Conservation (phyloP, 345 rosid species). For the Salix arbutifolia region DNA sequence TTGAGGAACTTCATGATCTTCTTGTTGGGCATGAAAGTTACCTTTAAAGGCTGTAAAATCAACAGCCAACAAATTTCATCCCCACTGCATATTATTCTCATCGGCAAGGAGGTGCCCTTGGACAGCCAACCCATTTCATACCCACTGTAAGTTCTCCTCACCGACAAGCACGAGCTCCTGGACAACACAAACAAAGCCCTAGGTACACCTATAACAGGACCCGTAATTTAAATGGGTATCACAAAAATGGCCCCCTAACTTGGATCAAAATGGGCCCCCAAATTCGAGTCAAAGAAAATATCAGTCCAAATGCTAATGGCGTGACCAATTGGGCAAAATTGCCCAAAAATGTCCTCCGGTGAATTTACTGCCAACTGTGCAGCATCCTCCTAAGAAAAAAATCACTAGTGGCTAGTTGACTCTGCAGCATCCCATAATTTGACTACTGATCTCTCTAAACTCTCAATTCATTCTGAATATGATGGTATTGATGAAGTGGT, state of each 20-base stretch:
- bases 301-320: background rate
- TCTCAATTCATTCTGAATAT: no score
- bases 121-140: rapidly evolving
- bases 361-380: background rate
- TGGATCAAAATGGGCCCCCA: background rate
- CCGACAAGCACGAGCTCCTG: no score
- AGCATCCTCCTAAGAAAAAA: background rate
- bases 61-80: rapidly evolving
- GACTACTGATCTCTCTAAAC: background rate
- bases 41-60: rapidly evolving
- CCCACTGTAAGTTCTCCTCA: rapidly evolving
- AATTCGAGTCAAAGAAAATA: no score
- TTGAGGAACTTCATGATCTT: background rate
- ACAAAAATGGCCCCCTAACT: no score
- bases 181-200: no score
- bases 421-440: background rate
- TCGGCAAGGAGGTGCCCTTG: no score
- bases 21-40: no score
- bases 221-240: rapidly evolving
- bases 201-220: no score
- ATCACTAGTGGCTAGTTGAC: background rate
- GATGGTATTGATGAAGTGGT: background rate
- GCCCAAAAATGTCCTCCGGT: no score
- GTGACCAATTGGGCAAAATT: background rate
- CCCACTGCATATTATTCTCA: no score